Evolutionary conservation across 2,329 filamentous ascomycete genomes (phyloP).

Genomic region (Colletotrichum sp.): DNA sequence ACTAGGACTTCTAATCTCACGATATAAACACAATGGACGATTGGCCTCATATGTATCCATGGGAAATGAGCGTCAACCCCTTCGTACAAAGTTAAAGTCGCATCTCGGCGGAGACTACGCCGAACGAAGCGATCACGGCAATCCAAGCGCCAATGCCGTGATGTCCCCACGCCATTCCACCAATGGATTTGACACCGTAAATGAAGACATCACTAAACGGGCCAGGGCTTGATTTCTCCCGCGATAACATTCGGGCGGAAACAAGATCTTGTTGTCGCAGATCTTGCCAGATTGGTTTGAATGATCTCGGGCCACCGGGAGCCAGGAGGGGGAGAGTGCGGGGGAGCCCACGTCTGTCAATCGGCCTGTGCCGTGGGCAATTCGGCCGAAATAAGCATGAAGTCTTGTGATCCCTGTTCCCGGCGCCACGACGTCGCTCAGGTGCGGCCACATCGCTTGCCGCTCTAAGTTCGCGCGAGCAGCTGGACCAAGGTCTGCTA

Average conservation of each 20-base stretch:
- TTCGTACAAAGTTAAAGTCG: not conserved
- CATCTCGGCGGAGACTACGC: conserved; percentile 15
- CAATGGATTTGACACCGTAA: not conserved
- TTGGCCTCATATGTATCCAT: not conserved
- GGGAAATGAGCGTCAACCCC: not conserved
- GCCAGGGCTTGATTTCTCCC: not conserved
- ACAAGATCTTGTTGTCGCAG: not conserved
- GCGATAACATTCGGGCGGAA: not conserved
- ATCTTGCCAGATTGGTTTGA: not conserved
- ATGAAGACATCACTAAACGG: not conserved
- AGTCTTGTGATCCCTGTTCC: not conserved
- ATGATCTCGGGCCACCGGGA: conserved; percentile 6
- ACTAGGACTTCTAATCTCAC: accelerated
- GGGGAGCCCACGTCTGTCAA: not conserved
- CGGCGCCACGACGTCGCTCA: not conserved
- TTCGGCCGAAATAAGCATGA: not conserved
- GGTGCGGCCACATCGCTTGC: not conserved
- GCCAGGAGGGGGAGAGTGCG: not conserved
- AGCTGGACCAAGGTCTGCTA: not conserved
- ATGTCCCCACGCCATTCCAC: conserved; percentile 8
- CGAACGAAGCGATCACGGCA: conserved; percentile 11
- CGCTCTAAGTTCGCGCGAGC: not conserved
- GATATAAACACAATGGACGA: not conserved
- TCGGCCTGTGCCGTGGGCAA: not conserved
- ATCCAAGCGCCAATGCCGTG: not conserved